Base-by-base conservation (phyloP, 495 filamentous ascomycete genomes). In the Stereocaulon alpinum region DNA sequence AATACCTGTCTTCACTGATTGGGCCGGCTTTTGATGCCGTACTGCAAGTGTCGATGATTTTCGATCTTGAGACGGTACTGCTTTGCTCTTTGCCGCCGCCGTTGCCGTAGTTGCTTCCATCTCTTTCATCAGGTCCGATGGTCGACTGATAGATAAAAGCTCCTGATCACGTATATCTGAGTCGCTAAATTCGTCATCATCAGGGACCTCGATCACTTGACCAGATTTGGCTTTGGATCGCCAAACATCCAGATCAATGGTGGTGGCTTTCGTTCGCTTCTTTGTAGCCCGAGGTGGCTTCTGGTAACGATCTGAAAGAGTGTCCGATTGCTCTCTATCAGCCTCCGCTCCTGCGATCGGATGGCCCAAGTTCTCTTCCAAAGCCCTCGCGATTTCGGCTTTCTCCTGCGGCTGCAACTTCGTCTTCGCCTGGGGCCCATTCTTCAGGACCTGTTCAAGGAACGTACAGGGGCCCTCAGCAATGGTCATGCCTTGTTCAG, bases 341-440 rank as follows among this genome's bases (percentile, higher is more conserved):
- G 57, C 54, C 27, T 69, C 51, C 27, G 70, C 72, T 55, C 76
- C 76, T 20, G 71, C 69, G 22, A 83, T 67, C 22, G 77, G 72
- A 58, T 76, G 78, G 61, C 82, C 84, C 54, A 84, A 77, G 67
- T 94, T 87, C 11, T 84, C 83, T 44, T 93, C 89, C 11, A 95
- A 70, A 10, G 89, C 86, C 67, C 84, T 80, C 55, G 88, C 80
- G 41, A 95, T 71, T 69, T 94, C 87, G 4, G 90, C 90, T 59
- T 88, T 88, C 63, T 95, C 88, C 49, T 84, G 82, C 6, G 78
- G 73, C 4, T 78, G 85, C 65, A 95, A 69, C 62, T 90, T 89
- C 2, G 89, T 91, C 68, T 79, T 82, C 22, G 20, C 60, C 55
- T 63, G 60, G 15, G 60, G 48, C 18, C 55, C 49, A n/a, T 51